Evolutionary conservation across 805 yeast species (phyloP).

Genomic region (Hanseniaspora guilliermondii): DNA sequence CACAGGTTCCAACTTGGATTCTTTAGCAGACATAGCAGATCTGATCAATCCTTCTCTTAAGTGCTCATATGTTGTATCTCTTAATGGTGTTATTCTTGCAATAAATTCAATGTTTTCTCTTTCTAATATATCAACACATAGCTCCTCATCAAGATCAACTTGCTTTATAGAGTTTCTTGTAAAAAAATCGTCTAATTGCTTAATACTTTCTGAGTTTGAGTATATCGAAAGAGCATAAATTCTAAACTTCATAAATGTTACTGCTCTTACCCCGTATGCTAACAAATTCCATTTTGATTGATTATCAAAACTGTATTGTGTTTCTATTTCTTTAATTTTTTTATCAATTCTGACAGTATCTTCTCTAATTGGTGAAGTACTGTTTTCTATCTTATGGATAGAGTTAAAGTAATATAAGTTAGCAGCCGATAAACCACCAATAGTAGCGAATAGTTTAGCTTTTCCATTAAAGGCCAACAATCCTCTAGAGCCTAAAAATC

Average conservation of each 20-base stretch:
- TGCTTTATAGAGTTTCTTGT: conserved; percentile 30
- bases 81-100: conserved; percentile 69
- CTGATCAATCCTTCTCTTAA: conserved; percentile 79
- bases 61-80: conserved; percentile 86
- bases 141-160: conserved; percentile 31
- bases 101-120: conserved; percentile 44
- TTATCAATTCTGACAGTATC: conserved; percentile 36
- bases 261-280: conserved; percentile 74
- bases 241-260: conserved; percentile 67
- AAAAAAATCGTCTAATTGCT: conserved; percentile 31
- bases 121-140: conserved; percentile 47
- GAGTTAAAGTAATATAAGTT: neutral
- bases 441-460: neutral
- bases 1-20: conserved; percentile 39
- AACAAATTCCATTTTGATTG: conserved; percentile 39
- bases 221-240: conserved; percentile 85
- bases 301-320: conserved; percentile 21
- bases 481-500: neutral
- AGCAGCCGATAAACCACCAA: neutral
- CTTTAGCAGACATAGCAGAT: conserved; percentile 57
- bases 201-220: conserved; percentile 47
- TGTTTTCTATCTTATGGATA: neutral
- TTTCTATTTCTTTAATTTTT: conserved; percentile 40
- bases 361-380: conserved; percentile 6
- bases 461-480: neutral